Conservation (phyloP, 2,329 filamentous ascomycete genomes). For the Ascochyta fabae region DNA sequence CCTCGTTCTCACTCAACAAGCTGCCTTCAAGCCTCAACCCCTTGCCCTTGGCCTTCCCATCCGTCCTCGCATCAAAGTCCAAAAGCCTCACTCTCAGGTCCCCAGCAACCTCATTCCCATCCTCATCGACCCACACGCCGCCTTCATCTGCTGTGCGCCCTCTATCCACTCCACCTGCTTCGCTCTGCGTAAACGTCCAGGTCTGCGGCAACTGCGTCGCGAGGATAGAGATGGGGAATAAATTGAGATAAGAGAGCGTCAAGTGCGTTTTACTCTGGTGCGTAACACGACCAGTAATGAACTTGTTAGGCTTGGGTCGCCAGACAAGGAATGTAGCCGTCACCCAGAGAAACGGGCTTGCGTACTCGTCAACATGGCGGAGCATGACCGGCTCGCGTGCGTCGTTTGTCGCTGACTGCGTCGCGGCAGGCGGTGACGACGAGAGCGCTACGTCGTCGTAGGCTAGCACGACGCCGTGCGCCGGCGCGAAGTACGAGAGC, state of each 20-base stretch:
- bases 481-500: constrained; percentile 75
- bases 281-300: constrained; percentile 81
- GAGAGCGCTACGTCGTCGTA: constrained; percentile 74
- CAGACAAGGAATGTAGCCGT: constrained; percentile 88
- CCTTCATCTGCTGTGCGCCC: constrained; percentile 53
- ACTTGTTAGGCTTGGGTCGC: constrained; percentile 73
- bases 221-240: constrained; percentile 90
- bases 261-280: constrained; percentile 89
- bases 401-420: background rate
- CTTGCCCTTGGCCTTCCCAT: constrained; percentile 70
- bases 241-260: constrained; percentile 85
- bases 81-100: constrained; percentile 62
- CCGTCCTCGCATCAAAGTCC: constrained; percentile 76
- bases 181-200: constrained; percentile 72
- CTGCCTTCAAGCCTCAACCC: constrained; percentile 86
- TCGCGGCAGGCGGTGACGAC: constrained; percentile 59
- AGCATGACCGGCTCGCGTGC: constrained; percentile 14
- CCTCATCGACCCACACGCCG: constrained; percentile 77
- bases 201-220: constrained; percentile 73
- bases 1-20: constrained; percentile 74
- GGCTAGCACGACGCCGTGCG: constrained; percentile 75
- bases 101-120: constrained; percentile 63
- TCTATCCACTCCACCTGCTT: constrained; percentile 27
- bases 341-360: constrained; percentile 84
- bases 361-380: constrained; percentile 68